phyloP scores from a whole-genome alignment of 1,284 basidiomycete genomes.

The Malassezia pachydermatis region DNA sequence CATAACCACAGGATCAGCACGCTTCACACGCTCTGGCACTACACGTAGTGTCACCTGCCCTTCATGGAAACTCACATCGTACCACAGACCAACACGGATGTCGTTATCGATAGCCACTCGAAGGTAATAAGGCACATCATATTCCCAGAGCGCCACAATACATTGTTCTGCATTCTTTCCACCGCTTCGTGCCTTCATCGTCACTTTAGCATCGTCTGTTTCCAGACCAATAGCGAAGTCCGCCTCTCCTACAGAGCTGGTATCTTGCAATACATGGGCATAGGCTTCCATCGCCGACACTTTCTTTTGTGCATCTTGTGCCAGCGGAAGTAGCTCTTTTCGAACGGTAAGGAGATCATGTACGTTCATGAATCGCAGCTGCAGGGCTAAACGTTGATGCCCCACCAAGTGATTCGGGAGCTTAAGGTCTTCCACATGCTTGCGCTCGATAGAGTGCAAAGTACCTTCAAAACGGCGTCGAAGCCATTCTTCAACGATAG shows the following conservation, averaged over 20 bases:
- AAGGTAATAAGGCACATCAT: constrained; percentile 93
- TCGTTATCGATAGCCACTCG: constrained; percentile 98
- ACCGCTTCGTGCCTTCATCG: constrained; percentile 15
- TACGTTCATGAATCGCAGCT: constrained; percentile 83
- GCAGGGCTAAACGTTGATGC: constrained; percentile 73
- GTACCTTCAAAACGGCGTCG: constrained; percentile 83
- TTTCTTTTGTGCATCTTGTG: constrained; percentile 80
- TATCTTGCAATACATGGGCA: constrained; percentile 76
- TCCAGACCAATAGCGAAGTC: constrained; percentile 24
- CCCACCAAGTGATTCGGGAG: constrained; percentile 93
- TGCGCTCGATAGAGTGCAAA: constrained; percentile 61
- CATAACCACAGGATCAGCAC: constrained; percentile 98
- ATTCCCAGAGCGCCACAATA: constrained; percentile 89
- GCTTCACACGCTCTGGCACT: constrained; percentile 79
- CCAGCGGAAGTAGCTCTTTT: constrained; percentile 78
- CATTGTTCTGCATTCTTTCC: constrained; percentile 69
- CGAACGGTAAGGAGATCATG: constrained; percentile 79
- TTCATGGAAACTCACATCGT: constrained; percentile 66
- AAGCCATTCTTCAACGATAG: constrained; percentile 88
- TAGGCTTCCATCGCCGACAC: constrained; percentile 93
- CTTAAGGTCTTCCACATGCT: constrained; percentile 85
- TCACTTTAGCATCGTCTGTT: constrained; percentile 22
- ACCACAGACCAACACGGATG: constrained; percentile 94
- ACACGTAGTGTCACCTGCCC: constrained; percentile 68
- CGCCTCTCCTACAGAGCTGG: constrained; percentile 16